Evolutionary conservation across 208 protist genomes (phyloP).

Genomic region (Crithidia mellificae): DNA sequence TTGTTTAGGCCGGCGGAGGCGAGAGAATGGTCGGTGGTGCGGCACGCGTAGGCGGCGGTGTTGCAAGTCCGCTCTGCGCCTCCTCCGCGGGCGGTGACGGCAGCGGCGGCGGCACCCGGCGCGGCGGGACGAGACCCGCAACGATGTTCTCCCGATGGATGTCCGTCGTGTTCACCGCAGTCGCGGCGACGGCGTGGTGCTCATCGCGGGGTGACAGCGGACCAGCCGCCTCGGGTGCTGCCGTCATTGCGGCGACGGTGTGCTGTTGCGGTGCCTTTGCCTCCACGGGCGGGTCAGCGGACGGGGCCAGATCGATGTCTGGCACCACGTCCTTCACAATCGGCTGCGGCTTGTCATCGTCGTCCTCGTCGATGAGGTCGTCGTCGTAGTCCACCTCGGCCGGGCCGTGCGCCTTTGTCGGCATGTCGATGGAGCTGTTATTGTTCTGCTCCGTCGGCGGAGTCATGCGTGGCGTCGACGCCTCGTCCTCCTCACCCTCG

Average conservation of each 20-base stretch:
- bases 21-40: constrained; percentile 39
- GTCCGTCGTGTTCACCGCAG: too few species aligned
- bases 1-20: constrained; percentile 27
- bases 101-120: constrained; percentile 29
- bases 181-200: not conserved
- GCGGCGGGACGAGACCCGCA: constrained; percentile 5
- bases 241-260: constrained; percentile 15
- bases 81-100: constrained; percentile 13
- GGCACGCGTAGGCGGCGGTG: constrained; percentile 26
- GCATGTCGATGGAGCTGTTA: constrained; percentile 2
- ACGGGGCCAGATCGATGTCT: not conserved
- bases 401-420: not conserved
- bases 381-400: not conserved
- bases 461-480: constrained; percentile 25
- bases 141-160: too few species aligned
- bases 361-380: constrained; percentile 10
- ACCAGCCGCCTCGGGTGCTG: constrained; percentile 6
- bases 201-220: not conserved
- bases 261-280: constrained; percentile 3
- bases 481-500: constrained; percentile 6
- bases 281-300: not conserved
- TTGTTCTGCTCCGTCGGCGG: constrained; percentile 19
- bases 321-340: constrained; percentile 1
- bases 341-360: constrained; percentile 8
- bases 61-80: not conserved